A percentile compares a stretch with the other conserved stretches of the same genome.
These are phyloP conservation scores for Xylaria sp. DNA, from an alignment of 2,329 filamentous ascomycete genomes.

Conservation along the genomic window DNA sequence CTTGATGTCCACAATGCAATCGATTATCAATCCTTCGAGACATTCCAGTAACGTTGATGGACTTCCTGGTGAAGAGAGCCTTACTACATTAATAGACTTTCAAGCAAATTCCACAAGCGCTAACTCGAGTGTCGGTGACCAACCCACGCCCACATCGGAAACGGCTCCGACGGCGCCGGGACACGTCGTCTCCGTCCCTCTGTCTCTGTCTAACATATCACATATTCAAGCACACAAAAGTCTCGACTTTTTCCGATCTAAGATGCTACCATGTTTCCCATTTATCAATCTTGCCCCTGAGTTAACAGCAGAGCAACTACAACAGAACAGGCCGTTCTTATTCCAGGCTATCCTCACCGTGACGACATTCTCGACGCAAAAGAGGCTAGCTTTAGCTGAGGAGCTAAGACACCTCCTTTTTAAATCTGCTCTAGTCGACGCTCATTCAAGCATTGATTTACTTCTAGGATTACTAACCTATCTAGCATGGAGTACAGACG, in stretches of 20 bases:
- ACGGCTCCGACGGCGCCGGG: conserved; percentile 38
- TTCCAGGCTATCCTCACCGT: conserved; percentile 52
- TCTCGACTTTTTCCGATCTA: conserved; percentile 43
- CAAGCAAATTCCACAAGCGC: conserved; percentile 1
- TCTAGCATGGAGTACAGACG: conserved; percentile 52
- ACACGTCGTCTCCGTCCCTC: not conserved
- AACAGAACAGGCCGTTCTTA: conserved; percentile 48
- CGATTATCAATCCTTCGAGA: conserved; percentile 37
- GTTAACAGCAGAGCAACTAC: conserved; percentile 48
- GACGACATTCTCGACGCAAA: conserved; percentile 46
- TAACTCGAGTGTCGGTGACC: conserved; percentile 13
- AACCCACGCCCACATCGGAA: conserved; percentile 24
- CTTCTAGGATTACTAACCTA: conserved; percentile 52
- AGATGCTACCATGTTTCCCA: conserved; percentile 52
- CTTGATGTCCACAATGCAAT: conserved; percentile 48
- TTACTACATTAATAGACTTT: not conserved
- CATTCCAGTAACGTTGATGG: conserved; percentile 18
- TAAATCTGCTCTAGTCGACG: conserved; percentile 45
- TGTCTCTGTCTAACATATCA: not conserved
- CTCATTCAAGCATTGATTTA: conserved; percentile 49
- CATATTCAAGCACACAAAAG: conserved; percentile 36
- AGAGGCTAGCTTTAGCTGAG: conserved; percentile 44
- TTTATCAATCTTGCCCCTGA: conserved; percentile 49
- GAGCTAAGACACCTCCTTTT: conserved; percentile 49
- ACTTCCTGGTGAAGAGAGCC: conserved; percentile 15